Conservation (phyloP, 805 yeast genomes). For the Yarrowia alimentaria region DNA sequence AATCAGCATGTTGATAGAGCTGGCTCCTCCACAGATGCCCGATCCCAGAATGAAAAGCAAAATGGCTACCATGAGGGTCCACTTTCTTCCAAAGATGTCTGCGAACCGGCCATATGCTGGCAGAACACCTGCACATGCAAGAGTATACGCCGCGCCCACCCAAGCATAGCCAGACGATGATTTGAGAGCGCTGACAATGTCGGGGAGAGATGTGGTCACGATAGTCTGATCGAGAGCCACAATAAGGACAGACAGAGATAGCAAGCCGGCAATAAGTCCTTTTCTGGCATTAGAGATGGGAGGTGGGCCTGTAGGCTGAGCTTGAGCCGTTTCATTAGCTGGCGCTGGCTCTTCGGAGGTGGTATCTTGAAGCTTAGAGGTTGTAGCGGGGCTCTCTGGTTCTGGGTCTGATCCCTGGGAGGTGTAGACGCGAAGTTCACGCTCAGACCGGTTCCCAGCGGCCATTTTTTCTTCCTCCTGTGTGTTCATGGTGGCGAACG, state of each 20-base stretch:
- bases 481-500: too few relatives aligned
- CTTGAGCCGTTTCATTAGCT: neutral
- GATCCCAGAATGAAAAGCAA: conserved; percentile 46
- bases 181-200: conserved; percentile 52
- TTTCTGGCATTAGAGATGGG: conserved; percentile 13
- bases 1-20: conserved; percentile 55
- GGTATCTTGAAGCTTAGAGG: neutral
- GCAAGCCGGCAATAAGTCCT: conserved; percentile 9
- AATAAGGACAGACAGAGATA: conserved; percentile 15
- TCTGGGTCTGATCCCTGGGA: too few relatives aligned
- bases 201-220: conserved; percentile 52
- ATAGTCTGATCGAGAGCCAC: conserved; percentile 53
- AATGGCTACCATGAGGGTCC: conserved; percentile 42
- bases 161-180: conserved; percentile 37
- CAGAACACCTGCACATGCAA: conserved; percentile 63
- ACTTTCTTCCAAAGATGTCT: conserved; percentile 47
- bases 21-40: conserved; percentile 44
- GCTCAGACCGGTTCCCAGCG: too few relatives aligned
- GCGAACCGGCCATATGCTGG: conserved; percentile 65
- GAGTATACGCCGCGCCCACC: conserved; percentile 62
- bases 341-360: neutral
- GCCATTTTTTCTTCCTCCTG: too few relatives aligned
- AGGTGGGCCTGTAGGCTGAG: neutral
- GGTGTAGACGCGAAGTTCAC: too few relatives aligned
- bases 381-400: neutral